Percentiles rank a stretch among this genome's conserved stretches.
phyloP scores from a whole-genome alignment of 108 stramenopile genomes.

The Mediolabrus comicus region DNA sequence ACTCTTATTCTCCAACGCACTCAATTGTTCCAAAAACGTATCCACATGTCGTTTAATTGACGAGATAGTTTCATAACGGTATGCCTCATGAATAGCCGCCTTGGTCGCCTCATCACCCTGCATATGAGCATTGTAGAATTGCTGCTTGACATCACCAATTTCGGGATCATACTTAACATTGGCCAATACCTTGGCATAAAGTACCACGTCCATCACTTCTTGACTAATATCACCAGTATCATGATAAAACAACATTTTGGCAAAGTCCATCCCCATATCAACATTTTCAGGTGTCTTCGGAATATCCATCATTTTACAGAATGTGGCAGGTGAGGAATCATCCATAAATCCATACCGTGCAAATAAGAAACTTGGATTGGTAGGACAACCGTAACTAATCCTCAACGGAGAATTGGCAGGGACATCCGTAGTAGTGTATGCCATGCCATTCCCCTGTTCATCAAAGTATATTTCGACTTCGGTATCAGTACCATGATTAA shows the following conservation, averaged over 20 bases:
- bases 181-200: slow-evolving; percentile 47
- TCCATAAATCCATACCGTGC: slow-evolving; percentile 52
- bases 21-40: slow-evolving; percentile 42
- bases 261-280: slow-evolving; percentile 40
- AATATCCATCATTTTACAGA: slow-evolving; percentile 56
- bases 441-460: slow-evolving; percentile 42
- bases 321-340: slow-evolving; percentile 47
- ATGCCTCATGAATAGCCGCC: slow-evolving; percentile 49
- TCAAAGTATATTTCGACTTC: slow-evolving; percentile 48
- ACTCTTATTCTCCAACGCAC: slow-evolving; percentile 37
- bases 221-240: slow-evolving; percentile 50
- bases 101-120: slow-evolving; percentile 50
- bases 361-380: slow-evolving; percentile 49
- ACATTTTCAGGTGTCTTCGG: slow-evolving; percentile 38
- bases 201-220: slow-evolving; percentile 42
- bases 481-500: slow-evolving; percentile 46
- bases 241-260: slow-evolving; percentile 49
- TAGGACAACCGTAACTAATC: slow-evolving; percentile 39
- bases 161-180: slow-evolving; percentile 29
- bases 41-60: slow-evolving; percentile 61
- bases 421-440: slow-evolving; percentile 37
- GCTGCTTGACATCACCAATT: slow-evolving; percentile 23
- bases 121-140: slow-evolving; percentile 63
- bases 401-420: slow-evolving; percentile 45
- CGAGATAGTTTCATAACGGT: slow-evolving; percentile 44